Evolutionary conservation across 805 yeast species (phyloP).

Genomic region (Ogataea thermomethanolica): DNA sequence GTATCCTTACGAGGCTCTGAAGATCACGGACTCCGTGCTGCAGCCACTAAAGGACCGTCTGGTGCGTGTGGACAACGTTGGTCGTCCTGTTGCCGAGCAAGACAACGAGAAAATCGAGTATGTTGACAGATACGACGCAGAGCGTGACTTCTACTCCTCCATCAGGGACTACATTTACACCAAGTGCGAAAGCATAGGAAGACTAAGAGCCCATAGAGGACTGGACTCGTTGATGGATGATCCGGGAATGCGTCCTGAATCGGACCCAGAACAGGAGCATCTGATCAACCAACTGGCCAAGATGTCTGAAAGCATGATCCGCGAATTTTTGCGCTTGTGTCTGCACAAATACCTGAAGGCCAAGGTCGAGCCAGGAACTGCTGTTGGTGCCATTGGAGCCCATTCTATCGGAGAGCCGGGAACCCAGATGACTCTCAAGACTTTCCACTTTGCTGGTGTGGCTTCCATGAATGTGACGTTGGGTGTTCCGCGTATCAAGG

Average conservation of each 20-base stretch:
- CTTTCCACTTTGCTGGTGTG: conserved; percentile 93
- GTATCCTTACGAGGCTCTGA: conserved; percentile 65
- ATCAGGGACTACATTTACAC: conserved; percentile 57
- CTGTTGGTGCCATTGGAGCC: conserved; percentile 99
- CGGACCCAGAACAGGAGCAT: conserved; percentile 30
- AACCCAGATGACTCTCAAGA: conserved; percentile 91
- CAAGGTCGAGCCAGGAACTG: conserved; percentile 97
- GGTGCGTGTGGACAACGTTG: conserved; percentile 70
- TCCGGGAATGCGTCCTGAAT: conserved; percentile 30
- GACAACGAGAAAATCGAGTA: conserved; percentile 68
- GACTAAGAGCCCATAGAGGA: conserved; percentile 52
- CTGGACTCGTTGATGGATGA: conserved; percentile 38
- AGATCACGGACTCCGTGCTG: conserved; percentile 52
- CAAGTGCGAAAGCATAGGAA: conserved; percentile 57
- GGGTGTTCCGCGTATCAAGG: conserved; percentile 99
- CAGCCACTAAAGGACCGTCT: conserved; percentile 58
- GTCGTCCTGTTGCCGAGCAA: conserved; percentile 45
- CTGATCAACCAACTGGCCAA: conserved; percentile 64
- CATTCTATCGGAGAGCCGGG: conserved; percentile 99
- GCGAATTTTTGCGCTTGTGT: conserved; percentile 69
- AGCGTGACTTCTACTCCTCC: conserved; percentile 77
- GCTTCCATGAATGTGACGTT: conserved; percentile 98
- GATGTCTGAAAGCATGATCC: conserved; percentile 58
- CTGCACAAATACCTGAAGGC: conserved; percentile 81
- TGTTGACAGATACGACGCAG: conserved; percentile 79